Percentiles rank a stretch among this genome's conserved stretches.
Conservation (phyloP, 805 yeast genomes). For the Pichia exigua region DNA sequence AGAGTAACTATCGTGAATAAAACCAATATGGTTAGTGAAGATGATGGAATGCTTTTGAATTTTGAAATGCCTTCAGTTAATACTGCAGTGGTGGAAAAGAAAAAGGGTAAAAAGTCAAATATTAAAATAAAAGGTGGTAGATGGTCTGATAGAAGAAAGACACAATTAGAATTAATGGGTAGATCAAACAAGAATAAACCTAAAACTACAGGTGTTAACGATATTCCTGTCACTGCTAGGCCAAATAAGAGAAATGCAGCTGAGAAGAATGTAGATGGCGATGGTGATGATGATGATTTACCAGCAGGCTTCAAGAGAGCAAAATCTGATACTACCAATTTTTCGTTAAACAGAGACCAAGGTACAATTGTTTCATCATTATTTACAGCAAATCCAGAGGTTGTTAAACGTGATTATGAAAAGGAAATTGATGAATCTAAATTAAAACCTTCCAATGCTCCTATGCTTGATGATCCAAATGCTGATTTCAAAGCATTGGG, state of each 20-base stretch:
- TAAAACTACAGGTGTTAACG: constrained; percentile 8
- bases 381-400: constrained; percentile 63
- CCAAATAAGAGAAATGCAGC: constrained; percentile 1
- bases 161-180: constrained; percentile 44
- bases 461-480: constrained; percentile 58
- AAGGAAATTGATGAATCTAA: constrained; percentile 23
- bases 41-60: constrained; percentile 68
- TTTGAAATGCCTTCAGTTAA: constrained; percentile 36
- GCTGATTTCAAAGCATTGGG: constrained; percentile 59
- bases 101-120: constrained; percentile 11
- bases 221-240: constrained; percentile 7
- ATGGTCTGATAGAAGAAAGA: constrained; percentile 74
- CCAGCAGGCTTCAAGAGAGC: constrained; percentile 6
- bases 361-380: constrained; percentile 78
- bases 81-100: constrained; percentile 15
- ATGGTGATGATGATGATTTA: not conserved
- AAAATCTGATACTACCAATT: constrained; percentile 19
- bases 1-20: not conserved
- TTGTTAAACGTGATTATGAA: constrained; percentile 31
- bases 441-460: constrained; percentile 75
- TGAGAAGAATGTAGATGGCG: not conserved
- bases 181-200: constrained; percentile 23
- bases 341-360: constrained; percentile 33
- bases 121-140: constrained; percentile 57
- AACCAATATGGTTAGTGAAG: constrained; percentile 14